Evolutionary conservation across 768 basidiomycete genomes (phyloP), one percentile per base, ranked within the genome.

Genomic region (Leccinellum rugosiceps): DNA sequence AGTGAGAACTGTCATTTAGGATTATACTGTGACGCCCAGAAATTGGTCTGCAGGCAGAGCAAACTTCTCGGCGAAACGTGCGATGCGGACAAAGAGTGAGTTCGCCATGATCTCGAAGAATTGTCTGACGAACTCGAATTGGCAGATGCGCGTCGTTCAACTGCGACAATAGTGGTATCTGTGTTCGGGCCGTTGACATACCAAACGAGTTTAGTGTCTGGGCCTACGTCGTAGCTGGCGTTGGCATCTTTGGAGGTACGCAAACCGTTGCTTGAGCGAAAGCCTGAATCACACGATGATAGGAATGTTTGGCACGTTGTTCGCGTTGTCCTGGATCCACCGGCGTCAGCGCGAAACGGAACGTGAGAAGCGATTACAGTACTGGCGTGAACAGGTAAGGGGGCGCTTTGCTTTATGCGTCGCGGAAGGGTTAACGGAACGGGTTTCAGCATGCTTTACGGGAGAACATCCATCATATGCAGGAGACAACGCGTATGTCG

Each of bases 301-400:
- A 94, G 92, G 89, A 47, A 91, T 94, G 81, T 74, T 83, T 58
- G 87, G 81, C 15, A 87, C 87, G 9, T 77, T 93, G 43, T 72
- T 83, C 52, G 79, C 80, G 4, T 76, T 95, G 34, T 93, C 83
- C 74, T 77, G 85, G 63, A 63, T 88, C 7, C 92, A 94, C 64
- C 76, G 85, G 38, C 82, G 83, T 62, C 82, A 88, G 61, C 84
- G 92, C 63, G 85, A 86, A 43, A 72, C 77, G 57, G 91, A 94
- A 65, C 86, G 90, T 47, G 86, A 90, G 74, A 92, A 88, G 72
- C 87, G 92, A 62, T 75, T 86, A 44, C 90, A 92, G 68, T 94
- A 94, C 74, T 94, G 92, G 87, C 85, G 86, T 63, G 92, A 94
- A 76, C 92, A 92, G 80, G 87, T 85, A 60, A 50, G 64, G 58